Evolutionary conservation across 495 filamentous ascomycete genomes (phyloP).

Genomic region (Xanthoparmelia taractica): DNA sequence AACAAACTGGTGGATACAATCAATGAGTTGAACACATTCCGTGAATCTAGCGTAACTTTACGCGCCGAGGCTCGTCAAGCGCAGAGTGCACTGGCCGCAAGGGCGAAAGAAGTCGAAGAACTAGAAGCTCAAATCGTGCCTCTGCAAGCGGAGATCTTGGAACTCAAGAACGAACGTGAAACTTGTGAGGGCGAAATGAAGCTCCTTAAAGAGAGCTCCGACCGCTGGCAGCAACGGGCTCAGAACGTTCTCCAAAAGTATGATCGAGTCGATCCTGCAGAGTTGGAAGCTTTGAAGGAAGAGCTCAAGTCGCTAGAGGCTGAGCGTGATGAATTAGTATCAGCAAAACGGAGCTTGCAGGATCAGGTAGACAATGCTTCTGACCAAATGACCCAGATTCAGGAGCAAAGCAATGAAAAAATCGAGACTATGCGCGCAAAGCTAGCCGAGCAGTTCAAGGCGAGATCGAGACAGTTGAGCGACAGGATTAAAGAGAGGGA

Average conservation of each 20-base stretch:
- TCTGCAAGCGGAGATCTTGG: slow-evolving; percentile 64
- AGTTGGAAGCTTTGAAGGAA: slow-evolving; percentile 77
- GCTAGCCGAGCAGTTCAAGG: slow-evolving; percentile 56
- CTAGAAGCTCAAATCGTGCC: slow-evolving; percentile 72
- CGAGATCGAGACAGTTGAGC: slow-evolving; percentile 44
- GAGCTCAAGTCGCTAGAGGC: slow-evolving; percentile 54
- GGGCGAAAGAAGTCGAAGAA: slow-evolving; percentile 63
- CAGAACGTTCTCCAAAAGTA: slow-evolving; percentile 94
- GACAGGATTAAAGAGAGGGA: slow-evolving; percentile 46
- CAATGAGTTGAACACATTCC: slow-evolving; percentile 87
- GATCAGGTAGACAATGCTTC: slow-evolving; percentile 42
- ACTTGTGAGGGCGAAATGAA: slow-evolving; percentile 79
- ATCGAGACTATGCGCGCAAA: slow-evolving; percentile 42
- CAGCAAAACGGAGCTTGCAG: slow-evolving; percentile 52
- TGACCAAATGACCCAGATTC: slow-evolving; percentile 42
- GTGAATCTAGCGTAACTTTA: slow-evolving; percentile 83
- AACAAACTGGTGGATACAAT: slow-evolving; percentile 88
- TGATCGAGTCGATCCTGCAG: slow-evolving; percentile 86
- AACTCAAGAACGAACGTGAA: slow-evolving; percentile 70
- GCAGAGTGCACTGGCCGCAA: slow-evolving; percentile 64
- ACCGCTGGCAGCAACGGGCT: slow-evolving; percentile 85
- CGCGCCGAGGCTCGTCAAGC: slow-evolving; percentile 76
- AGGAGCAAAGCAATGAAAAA: slow-evolving; percentile 45
- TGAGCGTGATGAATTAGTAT: slow-evolving; percentile 61
- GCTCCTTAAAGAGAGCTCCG: slow-evolving; percentile 76